Percentiles rank a stretch among this genome's conserved stretches.
Conservation (phyloP, 441 rosid genomes). For the Erodium chrysanthum region DNA sequence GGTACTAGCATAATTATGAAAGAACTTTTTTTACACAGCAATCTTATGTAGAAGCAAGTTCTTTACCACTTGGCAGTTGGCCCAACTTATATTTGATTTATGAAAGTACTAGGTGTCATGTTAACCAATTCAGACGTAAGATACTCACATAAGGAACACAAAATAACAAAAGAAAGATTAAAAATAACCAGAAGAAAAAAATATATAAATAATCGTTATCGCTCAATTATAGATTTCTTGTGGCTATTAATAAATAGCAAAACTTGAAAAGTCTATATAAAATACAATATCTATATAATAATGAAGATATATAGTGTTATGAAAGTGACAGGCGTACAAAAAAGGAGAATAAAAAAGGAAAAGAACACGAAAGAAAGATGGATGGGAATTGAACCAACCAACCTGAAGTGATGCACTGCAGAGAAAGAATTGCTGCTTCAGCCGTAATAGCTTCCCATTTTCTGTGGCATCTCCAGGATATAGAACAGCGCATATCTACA, state of each 20-base stretch:
- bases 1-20: background rate
- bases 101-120: background rate
- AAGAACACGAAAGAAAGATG: background rate
- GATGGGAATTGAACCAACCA: constrained; percentile 18
- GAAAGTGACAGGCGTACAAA: background rate
- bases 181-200: background rate
- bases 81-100: background rate
- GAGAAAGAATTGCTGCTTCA: constrained; percentile 94
- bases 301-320: background rate
- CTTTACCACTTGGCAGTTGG: background rate
- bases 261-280: background rate
- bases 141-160: background rate
- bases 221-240: background rate
- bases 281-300: background rate
- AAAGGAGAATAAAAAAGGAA: background rate
- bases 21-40: background rate
- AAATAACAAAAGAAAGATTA: background rate
- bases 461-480: constrained; percentile 99
- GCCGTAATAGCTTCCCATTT: constrained; percentile 81
- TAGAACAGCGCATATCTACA: constrained; percentile 89
- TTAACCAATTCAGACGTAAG: background rate
- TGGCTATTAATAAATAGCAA: background rate
- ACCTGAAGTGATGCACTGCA: constrained; percentile 99
- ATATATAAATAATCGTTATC: background rate
- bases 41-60: background rate